Base-by-base conservation (phyloP, 441 rosid genomes). In the Theobroma grandiflorum region DNA sequence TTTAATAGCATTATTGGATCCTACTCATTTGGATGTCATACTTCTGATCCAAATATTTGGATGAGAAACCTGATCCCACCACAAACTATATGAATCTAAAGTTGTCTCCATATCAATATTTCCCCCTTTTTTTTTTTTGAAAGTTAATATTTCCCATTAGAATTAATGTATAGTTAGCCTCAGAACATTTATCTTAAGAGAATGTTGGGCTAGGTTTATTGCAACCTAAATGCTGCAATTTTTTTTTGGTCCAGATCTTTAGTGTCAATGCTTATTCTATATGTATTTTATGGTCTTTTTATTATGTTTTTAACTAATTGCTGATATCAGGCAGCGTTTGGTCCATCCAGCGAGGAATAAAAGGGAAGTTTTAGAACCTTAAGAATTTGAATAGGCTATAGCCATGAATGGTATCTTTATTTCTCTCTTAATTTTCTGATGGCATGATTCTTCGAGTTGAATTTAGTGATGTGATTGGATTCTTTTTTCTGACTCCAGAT, bases 381-480 rank as follows among this genome's bases (percentile, higher is more conserved):
- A 57, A 4, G 26, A 43, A 73, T n/a, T 37, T 73, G 50, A 37
- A 73, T 55, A 12, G n/a, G 49, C 76, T 38, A 6, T n/a, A 55
- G 3, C 64, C 5, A 5, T 69, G n/a, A 72, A 53, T 37, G 64
- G 76, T 47, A 72, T 15, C 26, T 40, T 59, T 31, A 38, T 59
- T 14, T 33, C 43, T 74, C 22, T 47, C n/a, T 12, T 73, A 12
- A 15, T 37, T 67, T 78, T 74, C 69, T 67, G 59, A 38, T 61
- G 16, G 31, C 33, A 55, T 69, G 78, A 15, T 66, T 37, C 49
- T 35, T 78, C 35, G 16, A 20, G 26, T 67, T 42, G 22, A n/a
- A 38, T 68, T 26, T 74, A 26, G 47, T 47, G 31, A 20, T 55
- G 40, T 38, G 71, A 52, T 59, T 45, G 26, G 66, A 53, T 62